phyloP scores from a whole-genome alignment of 148 eudicot species.

The Pouteria glomerata region DNA sequence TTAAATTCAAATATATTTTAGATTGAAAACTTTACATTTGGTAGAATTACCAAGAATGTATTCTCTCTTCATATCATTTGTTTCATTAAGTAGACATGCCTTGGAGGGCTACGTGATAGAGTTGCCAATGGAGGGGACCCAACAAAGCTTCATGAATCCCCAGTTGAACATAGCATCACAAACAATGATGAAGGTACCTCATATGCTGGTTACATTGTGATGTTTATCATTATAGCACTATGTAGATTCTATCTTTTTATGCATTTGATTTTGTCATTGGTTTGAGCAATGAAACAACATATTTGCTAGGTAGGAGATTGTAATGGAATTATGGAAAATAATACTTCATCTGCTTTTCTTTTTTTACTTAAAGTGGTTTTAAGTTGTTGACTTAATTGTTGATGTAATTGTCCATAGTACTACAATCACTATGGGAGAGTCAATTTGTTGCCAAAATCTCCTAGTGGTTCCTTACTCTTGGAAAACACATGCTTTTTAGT shows the following conservation, averaged over 20 bases:
- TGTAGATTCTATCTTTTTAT: background rate
- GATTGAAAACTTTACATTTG: background rate
- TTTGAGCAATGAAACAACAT: background rate
- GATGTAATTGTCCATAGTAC: no score
- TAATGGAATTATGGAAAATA: background rate
- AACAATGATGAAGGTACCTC: constrained; percentile 46
- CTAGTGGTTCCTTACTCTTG: no score
- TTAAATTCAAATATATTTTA: background rate
- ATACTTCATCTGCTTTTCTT: background rate
- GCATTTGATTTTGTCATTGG: background rate
- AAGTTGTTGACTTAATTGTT: no score
- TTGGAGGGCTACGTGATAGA: constrained; percentile 66
- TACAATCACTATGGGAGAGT: no score
- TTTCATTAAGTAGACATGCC: constrained; percentile 37
- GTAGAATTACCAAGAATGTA: background rate
- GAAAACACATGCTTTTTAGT: no score
- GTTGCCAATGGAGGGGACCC: constrained; percentile 80
- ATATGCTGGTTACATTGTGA: background rate
- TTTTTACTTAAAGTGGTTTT: background rate
- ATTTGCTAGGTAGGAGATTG: background rate
- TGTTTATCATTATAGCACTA: constrained; percentile 1
- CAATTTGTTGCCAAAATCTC: no score
- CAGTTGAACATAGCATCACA: constrained; percentile 30
- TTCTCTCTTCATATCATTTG: constrained; percentile 5
- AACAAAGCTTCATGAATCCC: constrained; percentile 54